A percentile compares a stretch with the other conserved stretches of the same genome.
These are phyloP conservation scores for Vicia faba DNA, from an alignment of 306 rosid genomes.

Conservation along the genomic window DNA sequence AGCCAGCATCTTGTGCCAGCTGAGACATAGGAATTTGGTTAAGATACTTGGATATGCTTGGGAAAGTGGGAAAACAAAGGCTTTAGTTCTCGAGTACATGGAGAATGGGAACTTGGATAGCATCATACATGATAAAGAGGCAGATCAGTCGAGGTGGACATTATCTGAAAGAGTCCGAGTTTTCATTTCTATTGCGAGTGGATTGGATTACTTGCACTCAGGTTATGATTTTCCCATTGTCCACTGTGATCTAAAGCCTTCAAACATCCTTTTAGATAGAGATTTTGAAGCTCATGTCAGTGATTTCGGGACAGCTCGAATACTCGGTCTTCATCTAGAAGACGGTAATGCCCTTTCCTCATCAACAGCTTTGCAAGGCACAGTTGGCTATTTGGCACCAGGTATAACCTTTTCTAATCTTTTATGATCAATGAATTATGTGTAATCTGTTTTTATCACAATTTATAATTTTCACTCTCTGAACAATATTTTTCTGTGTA, in stretches of 20 bases:
- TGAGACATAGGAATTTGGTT: conserved; percentile 85
- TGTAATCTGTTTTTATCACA: conserved; percentile 15
- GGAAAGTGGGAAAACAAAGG: conserved; percentile 79
- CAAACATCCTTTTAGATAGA: conserved; percentile 74
- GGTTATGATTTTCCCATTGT: conserved; percentile 78
- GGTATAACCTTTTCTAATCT: conserved; percentile 50
- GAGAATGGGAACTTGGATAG: conserved; percentile 77
- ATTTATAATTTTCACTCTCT: conserved; percentile 20
- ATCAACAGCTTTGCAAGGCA: conserved; percentile 70
- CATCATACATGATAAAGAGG: conserved; percentile 53
- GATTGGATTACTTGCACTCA: conserved; percentile 79
- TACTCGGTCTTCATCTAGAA: conserved; percentile 73
- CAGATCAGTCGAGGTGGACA: conserved; percentile 59
- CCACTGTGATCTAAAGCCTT: conserved; percentile 88
- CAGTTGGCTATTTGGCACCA: conserved; percentile 89
- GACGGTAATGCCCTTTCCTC: conserved; percentile 60
- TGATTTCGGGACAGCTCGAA: conserved; percentile 90
- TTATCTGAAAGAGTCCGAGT: conserved; percentile 56
- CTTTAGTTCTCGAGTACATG: conserved; percentile 81
- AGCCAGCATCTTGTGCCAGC: conserved; percentile 67
- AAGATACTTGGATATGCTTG: conserved; percentile 86
- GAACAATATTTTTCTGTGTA: conserved; percentile 32
- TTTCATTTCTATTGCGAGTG: conserved; percentile 66
- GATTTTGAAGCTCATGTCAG: conserved; percentile 87
- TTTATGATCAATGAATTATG: neutral